Base-by-base conservation (phyloP, 306 rosid species). In the Elaeagnus macrophylla region DNA sequence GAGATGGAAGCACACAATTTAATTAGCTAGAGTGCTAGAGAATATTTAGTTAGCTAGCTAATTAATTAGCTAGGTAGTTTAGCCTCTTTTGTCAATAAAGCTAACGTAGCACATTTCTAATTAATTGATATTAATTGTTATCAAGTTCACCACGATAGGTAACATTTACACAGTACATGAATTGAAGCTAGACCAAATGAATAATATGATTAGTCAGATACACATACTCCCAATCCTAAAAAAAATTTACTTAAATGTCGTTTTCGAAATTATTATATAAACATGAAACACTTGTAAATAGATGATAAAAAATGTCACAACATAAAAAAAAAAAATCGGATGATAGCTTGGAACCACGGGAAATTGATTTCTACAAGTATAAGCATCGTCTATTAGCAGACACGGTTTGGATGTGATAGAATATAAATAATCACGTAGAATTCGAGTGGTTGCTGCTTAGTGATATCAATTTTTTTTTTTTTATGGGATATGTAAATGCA, bases 361-460 rank as follows among this genome's bases (percentile, higher is more conserved):
- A 89, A 77, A 83, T 79, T 81, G 95, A 72, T 79, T 89, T 79
- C 83, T 81, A 75, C 95, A 81, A 89, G 95, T 71, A 85, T 75
- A 73, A 79, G 86, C 82, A 62, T 77, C 80, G 52, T 59, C 61
- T 66, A 61, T 69, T 83, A 59, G 67, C 61, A 70, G 42, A 20
- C 41, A 45, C 64, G 32, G 32, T 25, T 58, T 57, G 38, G 79
- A 65, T 65, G 67, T 79, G 86, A 81, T 81, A 77, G 83, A 45
- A 12, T 45, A 12, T 12, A 14, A 17, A 44, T 11, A 6, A n/a
- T 11, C n/a, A 1, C 12, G 13, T 13, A 6, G 44, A 40, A 12
- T 7, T 6, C 8, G 2, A 40, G 7, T 7, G 44, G 11, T 7
- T 7, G 44, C n/a, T n/a, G n/a, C n/a, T n/a, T n/a, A n/a, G n/a